Base-by-base conservation (phyloP, 257 asterid genomes). In the Eustoma russellianum region DNA sequence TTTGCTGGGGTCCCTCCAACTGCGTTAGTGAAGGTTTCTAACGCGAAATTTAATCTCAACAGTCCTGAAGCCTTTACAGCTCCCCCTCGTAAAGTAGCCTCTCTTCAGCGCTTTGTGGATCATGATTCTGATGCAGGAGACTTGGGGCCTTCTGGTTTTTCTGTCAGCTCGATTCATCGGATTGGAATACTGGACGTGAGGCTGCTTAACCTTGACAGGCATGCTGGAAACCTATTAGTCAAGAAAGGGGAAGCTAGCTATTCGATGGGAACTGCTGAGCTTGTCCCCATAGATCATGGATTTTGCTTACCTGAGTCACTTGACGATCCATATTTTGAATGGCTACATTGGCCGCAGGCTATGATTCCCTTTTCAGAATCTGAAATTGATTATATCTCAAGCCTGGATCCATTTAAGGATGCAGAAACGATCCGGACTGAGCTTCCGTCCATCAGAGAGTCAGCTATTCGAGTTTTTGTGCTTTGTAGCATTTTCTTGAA, bases 341-440 rank as follows among this genome's bases (percentile, higher is more conserved):
- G 98, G 96, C 69, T 86, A 54, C 96, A 91, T 35, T 86, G 96
- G 98, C 96, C 96, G 0, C 96, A 86, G 73, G 94, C 98, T 15
- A 66, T 83, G 2, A 67, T 91, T 53, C 98, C 96, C 1, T 91
- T 91, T 63, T 80, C 96, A 9, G 95, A 86, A 55, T 46, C 78
- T 33, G 98, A 91, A 61, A 60, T 79, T 41, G 85, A 83, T 33
- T 91, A 86, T 59, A 77, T 91, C 55, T 68, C 81, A 28, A 54
- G 53, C 57, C 87, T 91, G 9, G 89, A 91, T 65, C 95, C 98
- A 8, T 73, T 59, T 34, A 82, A 79, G 75, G 98, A 90, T 49
- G 96, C 95, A 2, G 86, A 79, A 57, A 55, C 82, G 17, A 60
- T 91, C 16, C 73, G 93, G 57, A 66, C 60, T 5, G 82, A 73